Evolutionary conservation across 805 yeast genomes (phyloP).

Genomic region (Komagataella phaffii): DNA sequence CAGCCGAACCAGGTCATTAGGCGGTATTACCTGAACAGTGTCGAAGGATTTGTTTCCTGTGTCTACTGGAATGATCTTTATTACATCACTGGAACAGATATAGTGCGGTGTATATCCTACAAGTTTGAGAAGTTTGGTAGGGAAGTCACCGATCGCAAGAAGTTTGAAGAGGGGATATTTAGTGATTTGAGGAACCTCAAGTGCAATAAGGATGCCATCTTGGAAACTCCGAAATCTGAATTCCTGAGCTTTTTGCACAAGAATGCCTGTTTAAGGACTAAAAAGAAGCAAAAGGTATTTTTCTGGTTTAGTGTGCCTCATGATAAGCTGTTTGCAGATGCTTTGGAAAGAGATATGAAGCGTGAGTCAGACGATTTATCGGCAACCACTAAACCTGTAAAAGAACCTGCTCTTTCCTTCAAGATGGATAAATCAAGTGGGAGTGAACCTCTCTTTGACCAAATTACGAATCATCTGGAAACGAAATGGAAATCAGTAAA

Average conservation of each 20-base stretch:
- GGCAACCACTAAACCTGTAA: slow-evolving; percentile 58
- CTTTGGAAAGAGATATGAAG: slow-evolving; percentile 82
- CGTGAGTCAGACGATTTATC: slow-evolving; percentile 49
- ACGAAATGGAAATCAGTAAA: not conserved
- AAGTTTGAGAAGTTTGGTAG: slow-evolving; percentile 87
- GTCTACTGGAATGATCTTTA: slow-evolving; percentile 84
- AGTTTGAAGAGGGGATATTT: slow-evolving; percentile 93
- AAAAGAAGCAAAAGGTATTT: slow-evolving; percentile 92
- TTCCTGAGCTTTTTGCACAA: slow-evolving; percentile 76
- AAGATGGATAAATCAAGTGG: slow-evolving; percentile 32
- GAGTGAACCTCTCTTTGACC: slow-evolving; percentile 35
- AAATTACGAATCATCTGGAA: slow-evolving; percentile 20
- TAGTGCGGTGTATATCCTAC: slow-evolving; percentile 81
- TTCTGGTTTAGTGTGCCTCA: slow-evolving; percentile 96
- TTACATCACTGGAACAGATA: slow-evolving; percentile 92
- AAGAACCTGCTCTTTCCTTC: slow-evolving; percentile 76
- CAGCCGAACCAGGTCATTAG: slow-evolving; percentile 77
- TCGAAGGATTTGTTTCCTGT: slow-evolving; percentile 87
- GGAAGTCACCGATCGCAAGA: slow-evolving; percentile 70
- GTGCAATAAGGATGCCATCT: slow-evolving; percentile 74
- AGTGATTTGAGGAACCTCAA: slow-evolving; percentile 81
- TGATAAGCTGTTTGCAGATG: slow-evolving; percentile 84
- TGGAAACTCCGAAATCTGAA: slow-evolving; percentile 78
- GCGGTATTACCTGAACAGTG: slow-evolving; percentile 72
- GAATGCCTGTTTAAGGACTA: slow-evolving; percentile 82